Evolutionary conservation across 169 alveolate species (phyloP).

Genomic region (Plasmodium reichenowi): DNA sequence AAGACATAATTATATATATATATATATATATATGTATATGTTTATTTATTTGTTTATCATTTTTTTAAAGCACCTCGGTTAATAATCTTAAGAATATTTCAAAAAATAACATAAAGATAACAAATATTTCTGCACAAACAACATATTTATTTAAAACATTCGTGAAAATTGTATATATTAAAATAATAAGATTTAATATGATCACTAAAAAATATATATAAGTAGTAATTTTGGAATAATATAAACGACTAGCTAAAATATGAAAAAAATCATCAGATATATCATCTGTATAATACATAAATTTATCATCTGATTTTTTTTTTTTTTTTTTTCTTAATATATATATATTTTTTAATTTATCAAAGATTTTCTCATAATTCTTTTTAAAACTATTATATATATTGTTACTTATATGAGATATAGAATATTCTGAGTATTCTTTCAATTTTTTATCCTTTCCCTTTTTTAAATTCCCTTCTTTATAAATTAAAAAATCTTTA

Average conservation of each 20-base stretch:
- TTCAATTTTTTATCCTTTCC: neutral
- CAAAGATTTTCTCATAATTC: neutral
- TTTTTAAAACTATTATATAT: neutral
- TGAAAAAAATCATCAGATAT: conserved; percentile 25
- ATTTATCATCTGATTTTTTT: conserved; percentile 17
- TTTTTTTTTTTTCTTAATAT: neutral
- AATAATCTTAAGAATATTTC: conserved; percentile 45
- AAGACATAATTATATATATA: conserved; percentile 8
- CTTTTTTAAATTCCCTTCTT: neutral
- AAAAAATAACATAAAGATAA: conserved; percentile 35
- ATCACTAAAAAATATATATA: conserved; percentile 39
- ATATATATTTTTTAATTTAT: conserved; percentile 13
- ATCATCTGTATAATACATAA: conserved; percentile 4
- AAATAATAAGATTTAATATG: conserved; percentile 31
- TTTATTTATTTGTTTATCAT: neutral
- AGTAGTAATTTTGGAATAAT: conserved; percentile 48
- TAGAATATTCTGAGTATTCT: neutral
- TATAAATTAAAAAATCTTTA: conserved; percentile 29
- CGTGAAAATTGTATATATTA: conserved; percentile 17
- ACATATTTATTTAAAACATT: conserved; percentile 27
- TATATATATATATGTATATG: neutral
- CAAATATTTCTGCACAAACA: conserved; percentile 53
- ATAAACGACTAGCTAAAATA: conserved; percentile 56
- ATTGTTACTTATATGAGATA: neutral
- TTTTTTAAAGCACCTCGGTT: conserved; percentile 26